phyloP scores from a whole-genome alignment of 2,329 filamentous ascomycete genomes.

The Knoxdaviesia capensis region DNA sequence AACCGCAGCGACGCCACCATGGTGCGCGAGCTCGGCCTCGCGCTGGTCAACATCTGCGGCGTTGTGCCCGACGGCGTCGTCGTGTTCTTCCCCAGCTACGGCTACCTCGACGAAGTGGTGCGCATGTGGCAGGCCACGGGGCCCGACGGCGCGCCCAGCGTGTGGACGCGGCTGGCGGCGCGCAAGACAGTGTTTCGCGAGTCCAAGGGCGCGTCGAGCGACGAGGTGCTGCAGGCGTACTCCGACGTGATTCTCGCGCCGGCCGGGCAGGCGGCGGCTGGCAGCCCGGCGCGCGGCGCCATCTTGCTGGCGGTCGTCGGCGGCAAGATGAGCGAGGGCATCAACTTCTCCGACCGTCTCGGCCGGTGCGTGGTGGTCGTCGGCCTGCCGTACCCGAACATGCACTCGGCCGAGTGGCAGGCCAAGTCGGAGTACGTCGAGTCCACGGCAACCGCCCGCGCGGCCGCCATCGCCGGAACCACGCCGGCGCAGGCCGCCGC shows the following conservation, averaged over 20 bases:
- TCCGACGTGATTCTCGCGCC: conserved; percentile 36
- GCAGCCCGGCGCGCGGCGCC: conserved; percentile 33
- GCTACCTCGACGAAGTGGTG: conserved; percentile 63
- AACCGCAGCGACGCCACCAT: conserved; percentile 48
- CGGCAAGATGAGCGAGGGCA: conserved; percentile 89
- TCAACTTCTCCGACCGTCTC: conserved; percentile 87
- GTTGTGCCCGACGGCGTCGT: conserved; percentile 77
- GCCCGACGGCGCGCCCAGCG: conserved; percentile 12
- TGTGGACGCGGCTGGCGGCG: conserved; percentile 37
- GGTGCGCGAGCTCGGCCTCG: conserved; percentile 53
- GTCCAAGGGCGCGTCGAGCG: conserved; percentile 31
- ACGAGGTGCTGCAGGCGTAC: conserved; percentile 58
- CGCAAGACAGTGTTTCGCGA: conserved; percentile 46
- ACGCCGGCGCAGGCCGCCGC: conserved; percentile 7
- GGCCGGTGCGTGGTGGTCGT: conserved; percentile 84
- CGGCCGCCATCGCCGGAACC: not conserved
- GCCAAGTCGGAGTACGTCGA: conserved; percentile 80
- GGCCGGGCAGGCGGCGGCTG: conserved; percentile 11
- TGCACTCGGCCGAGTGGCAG: conserved; percentile 78
- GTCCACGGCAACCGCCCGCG: conserved; percentile 11
- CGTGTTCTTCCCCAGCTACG: conserved; percentile 89
- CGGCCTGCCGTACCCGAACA: conserved; percentile 82
- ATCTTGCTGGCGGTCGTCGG: conserved; percentile 80
- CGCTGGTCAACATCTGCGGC: conserved; percentile 50
- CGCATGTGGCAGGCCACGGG: conserved; percentile 32